Evolutionary conservation across 1,284 basidiomycete species (phyloP).

Genomic region (Rhodotorula sp.): DNA sequence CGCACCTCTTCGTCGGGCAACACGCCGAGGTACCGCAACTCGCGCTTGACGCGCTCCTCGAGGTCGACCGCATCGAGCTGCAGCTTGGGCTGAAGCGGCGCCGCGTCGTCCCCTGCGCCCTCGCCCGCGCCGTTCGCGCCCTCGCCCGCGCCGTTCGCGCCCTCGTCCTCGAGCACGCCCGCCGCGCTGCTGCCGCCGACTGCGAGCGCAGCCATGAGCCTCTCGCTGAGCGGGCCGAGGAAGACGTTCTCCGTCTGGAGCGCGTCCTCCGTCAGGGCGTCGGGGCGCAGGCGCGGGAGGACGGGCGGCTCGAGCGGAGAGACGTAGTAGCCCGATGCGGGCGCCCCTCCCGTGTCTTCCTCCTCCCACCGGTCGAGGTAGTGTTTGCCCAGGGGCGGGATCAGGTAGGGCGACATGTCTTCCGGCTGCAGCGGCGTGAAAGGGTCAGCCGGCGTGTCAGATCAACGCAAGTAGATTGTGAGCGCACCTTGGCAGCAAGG

Average conservation of each 20-base stretch:
- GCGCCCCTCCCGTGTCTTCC: conserved; percentile 63
- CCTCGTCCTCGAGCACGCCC: conserved; percentile 11
- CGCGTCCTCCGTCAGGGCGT: conserved; percentile 66
- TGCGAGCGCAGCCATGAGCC: conserved; percentile 50
- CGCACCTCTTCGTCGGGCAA: conserved; percentile 57
- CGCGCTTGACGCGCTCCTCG: conserved; percentile 58
- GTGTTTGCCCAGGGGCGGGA: conserved; percentile 84
- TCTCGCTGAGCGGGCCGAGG: conserved; percentile 70
- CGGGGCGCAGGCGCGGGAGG: conserved; percentile 58
- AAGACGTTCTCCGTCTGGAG: conserved; percentile 66
- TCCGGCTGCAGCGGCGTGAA: conserved; percentile 56
- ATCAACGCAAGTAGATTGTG: background rate
- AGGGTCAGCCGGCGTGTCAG: too few species aligned
- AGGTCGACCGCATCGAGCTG: conserved; percentile 56
- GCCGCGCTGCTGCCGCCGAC: conserved; percentile 58
- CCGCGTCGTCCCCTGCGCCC: background rate
- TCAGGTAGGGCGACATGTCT: conserved; percentile 78
- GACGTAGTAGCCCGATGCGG: conserved; percentile 55
- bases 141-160: background rate
- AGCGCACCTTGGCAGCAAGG: conserved; percentile 69
- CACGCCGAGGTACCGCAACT: conserved; percentile 58
- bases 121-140: background rate
- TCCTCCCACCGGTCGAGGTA: conserved; percentile 91
- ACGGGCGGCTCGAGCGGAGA: conserved; percentile 51
- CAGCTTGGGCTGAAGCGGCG: background rate